Evolutionary conservation across 1,284 basidiomycete species (phyloP), one percentile per base, ranked within the genome.

Genomic region (Cryptococcus sp.): DNA sequence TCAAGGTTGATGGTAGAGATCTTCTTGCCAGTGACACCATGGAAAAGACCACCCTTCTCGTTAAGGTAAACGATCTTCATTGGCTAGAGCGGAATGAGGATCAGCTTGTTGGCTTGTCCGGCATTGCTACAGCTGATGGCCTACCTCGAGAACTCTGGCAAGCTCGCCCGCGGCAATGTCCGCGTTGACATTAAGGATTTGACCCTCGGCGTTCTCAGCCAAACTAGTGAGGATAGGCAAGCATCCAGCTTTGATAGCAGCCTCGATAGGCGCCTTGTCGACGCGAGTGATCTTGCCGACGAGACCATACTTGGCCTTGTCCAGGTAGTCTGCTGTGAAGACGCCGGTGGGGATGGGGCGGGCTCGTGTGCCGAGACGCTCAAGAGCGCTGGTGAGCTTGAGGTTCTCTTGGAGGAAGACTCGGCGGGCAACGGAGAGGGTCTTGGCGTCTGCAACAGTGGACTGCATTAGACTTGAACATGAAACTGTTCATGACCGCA

Each of bases 41-140:
- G 96, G 86, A 89, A 97, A 64, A 99, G 82, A 52, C 96, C 95
- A 59, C 95, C 95, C 82, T 99, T 98, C 74, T 99, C 96, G 78
- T 97, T 97, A 73, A 99, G 80, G 81, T 94, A 98, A 54, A 99
- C 95, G 63, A 99, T 98, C 83, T 99, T 99, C 81, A 94, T 86
- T n/a, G 93, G 93, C 59, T 74, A 50, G 50, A 20, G 37, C 6
- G 19, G 39, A 10, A 34, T 26, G 7, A n/a, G n/a, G 5, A 6
- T 44, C 10, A 44, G 41, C 41, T 19, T 44, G 41, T n/a, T 20
- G 16, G 39, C 17, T n/a, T 16, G 10, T 41, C 20, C 15, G 17
- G 48, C 26, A 15, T 3, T 10, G 37, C 13, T 26, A 11, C 38
- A 40, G 29, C 46, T 44, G 54, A 11, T 15, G 16, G 61, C 72